phyloP scores from a whole-genome alignment of 768 basidiomycete genomes.

The Pholiota conissans region DNA sequence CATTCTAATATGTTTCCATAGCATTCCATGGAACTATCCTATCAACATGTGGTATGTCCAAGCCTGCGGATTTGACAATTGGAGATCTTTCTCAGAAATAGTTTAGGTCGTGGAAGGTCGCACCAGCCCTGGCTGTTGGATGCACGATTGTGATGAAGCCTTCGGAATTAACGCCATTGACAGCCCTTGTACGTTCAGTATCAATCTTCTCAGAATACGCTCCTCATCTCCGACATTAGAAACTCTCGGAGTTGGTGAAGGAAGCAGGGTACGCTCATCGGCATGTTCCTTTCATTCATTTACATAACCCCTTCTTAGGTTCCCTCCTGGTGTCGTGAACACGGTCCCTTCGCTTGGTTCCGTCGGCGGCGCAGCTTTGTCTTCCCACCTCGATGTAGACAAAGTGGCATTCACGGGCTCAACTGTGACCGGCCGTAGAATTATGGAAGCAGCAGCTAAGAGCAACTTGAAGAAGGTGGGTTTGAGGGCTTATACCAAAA shows the following conservation, averaged over 20 bases:
- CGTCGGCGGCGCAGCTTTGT: constrained; percentile 83
- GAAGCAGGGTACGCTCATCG: constrained; percentile 73
- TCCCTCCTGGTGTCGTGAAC: constrained; percentile 91
- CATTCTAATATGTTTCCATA: constrained; percentile 26
- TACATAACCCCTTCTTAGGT: constrained; percentile 40
- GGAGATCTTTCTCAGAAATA: not conserved
- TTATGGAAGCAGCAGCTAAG: constrained; percentile 90
- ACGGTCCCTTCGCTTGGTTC: constrained; percentile 81
- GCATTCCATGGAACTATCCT: constrained; percentile 93
- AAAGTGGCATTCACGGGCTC: constrained; percentile 97
- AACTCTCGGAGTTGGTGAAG: constrained; percentile 77
- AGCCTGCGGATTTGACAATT: not conserved
- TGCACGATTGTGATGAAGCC: constrained; percentile 97
- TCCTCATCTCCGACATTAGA: constrained; percentile 38
- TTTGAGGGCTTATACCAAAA: constrained; percentile 29
- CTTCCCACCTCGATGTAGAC: constrained; percentile 83
- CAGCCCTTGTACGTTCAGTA: constrained; percentile 61
- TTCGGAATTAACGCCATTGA: constrained; percentile 83
- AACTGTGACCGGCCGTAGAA: constrained; percentile 83
- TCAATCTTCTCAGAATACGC: not conserved
- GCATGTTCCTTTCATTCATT: constrained; percentile 8
- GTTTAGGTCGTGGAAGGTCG: constrained; percentile 85
- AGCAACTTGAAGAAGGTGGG: constrained; percentile 90
- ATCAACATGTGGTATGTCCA: constrained; percentile 75
- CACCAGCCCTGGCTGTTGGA: constrained; percentile 87